Base-by-base conservation (phyloP, 2,329 filamentous ascomycete species). In the Monilinia vaccinii-corymbosi region DNA sequence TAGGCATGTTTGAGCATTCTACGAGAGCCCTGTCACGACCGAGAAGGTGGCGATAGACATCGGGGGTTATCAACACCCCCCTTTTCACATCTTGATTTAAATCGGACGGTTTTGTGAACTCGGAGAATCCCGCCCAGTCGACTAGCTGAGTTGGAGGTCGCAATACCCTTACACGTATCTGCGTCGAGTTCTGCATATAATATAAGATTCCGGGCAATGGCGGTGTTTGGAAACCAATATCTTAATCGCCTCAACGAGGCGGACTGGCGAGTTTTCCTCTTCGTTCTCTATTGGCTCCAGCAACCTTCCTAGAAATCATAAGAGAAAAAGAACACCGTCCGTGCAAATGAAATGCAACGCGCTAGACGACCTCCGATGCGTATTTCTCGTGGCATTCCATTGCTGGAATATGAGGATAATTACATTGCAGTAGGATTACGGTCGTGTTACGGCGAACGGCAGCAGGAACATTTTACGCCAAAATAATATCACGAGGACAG, bases 331-430 rank as follows among this genome's bases (percentile, higher is more conserved):
- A 45, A 16, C 23, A 55, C 57, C 47, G 55, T 40, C 23, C 49
- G 23, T 60, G 45, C 32, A 55, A 60, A 60, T 60, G 14, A 60
- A 48, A 60, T 55, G 23, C 13, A n/a, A 31, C 42, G 18, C 45
- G 28, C 44, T 40, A 42, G 14, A 55, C 42, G 32, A 42, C 57
- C 21, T 55, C 49, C 31, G 42, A 42, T 34, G 23, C 44, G 28
- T 46, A 47, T 60, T 23, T 60, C 57, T 60, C 57, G 49, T 60
- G 57, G 57, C 57, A 60, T 60, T 23, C 38, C 34, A 45, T 55
- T 55, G 49, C 40, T 60, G 57, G 49, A 55, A 46, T 31, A 34
- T 45, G 34, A 46, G 57, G 42, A 3, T 32, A 55, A 60, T 55
- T 55, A 55, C 44, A 60, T 60, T 48, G 49, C 42, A 38, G 34